These are phyloP conservation scores for Trichoderma polysporum DNA, from an alignment of 2,329 filamentous ascomycete genomes.

Conservation along the genomic window DNA sequence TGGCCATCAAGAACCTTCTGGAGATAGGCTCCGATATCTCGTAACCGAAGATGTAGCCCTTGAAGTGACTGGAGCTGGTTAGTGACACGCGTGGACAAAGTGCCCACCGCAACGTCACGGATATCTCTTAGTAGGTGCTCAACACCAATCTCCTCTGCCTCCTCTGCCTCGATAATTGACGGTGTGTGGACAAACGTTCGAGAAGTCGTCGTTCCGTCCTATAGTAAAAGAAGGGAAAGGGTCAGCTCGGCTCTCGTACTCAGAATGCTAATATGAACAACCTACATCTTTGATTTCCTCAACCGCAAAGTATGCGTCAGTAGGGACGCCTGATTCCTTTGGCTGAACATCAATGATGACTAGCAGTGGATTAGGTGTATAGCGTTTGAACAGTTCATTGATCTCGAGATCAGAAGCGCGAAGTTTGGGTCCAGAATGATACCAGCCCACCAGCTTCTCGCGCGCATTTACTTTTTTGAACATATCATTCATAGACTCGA, in stretches of 20 bases:
- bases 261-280: not conserved
- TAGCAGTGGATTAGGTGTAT: conserved; percentile 91
- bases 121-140: conserved; percentile 98
- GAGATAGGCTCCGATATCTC: conserved; percentile 92
- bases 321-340: conserved; percentile 95
- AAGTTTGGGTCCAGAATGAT: conserved; percentile 96
- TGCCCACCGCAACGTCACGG: conserved; percentile 94
- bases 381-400: conserved; percentile 99
- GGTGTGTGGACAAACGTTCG: conserved; percentile 99
- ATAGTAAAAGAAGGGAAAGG: conserved; percentile 21
- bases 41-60: conserved; percentile 88
- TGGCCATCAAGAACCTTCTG: conserved; percentile 93
- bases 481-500: conserved; percentile 99
- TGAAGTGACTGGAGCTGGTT: conserved; percentile 97
- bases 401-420: conserved; percentile 96
- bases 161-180: conserved; percentile 97
- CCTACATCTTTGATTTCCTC: conserved; percentile 98
- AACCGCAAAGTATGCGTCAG: conserved; percentile 97
- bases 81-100: conserved; percentile 92
- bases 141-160: conserved; percentile 98
- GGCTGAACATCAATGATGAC: conserved; percentile 99
- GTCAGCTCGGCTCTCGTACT: not conserved
- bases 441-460: conserved; percentile 99
- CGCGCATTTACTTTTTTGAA: conserved; percentile 99
- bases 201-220: conserved; percentile 96